These are phyloP conservation scores for Parafenestella ontariensis DNA, from an alignment of 2,329 filamentous ascomycete genomes.

Conservation along the genomic window DNA sequence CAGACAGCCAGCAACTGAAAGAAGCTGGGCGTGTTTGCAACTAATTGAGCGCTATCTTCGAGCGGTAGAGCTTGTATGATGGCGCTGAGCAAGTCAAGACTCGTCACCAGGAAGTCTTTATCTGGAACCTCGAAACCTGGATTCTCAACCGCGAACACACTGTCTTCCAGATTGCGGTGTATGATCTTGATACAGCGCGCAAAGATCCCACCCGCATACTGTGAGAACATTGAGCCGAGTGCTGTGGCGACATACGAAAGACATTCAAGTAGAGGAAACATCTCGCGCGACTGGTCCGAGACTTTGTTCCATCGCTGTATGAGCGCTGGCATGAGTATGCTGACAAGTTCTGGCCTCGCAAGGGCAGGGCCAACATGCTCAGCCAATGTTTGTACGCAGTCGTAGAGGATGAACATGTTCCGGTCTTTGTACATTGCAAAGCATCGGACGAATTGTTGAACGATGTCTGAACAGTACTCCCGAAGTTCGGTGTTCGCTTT, in stretches of 20 bases:
- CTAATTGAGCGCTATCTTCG: conserved; percentile 75
- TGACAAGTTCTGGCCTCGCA: conserved; percentile 79
- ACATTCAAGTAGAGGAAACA: conserved; percentile 95
- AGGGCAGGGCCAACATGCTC: conserved; percentile 86
- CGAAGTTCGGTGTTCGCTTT: conserved; percentile 82
- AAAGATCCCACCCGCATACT: conserved; percentile 88
- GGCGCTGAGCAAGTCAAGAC: conserved; percentile 88
- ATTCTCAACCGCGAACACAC: conserved; percentile 73
- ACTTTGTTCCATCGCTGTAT: conserved; percentile 88
- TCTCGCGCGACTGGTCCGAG: conserved; percentile 85
- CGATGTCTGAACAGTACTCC: conserved; percentile 87
- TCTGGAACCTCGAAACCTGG: conserved; percentile 78
- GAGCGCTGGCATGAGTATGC: conserved; percentile 89
- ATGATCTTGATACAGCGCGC: conserved; percentile 88
- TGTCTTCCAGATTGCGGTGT: conserved; percentile 86
- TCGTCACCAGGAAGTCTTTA: conserved; percentile 97
- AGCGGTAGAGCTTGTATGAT: conserved; percentile 88
- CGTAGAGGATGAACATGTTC: conserved; percentile 99
- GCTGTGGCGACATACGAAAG: conserved; percentile 92
- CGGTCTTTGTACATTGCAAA: conserved; percentile 97
- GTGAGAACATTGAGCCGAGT: conserved; percentile 80
- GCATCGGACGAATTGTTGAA: conserved; percentile 89
- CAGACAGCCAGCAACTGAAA: conserved; percentile 91
- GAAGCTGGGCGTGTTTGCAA: conserved; percentile 78
- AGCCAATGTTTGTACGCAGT: conserved; percentile 95